Percentiles rank a stretch among this genome's conserved stretches.
Conservation (phyloP, 805 yeast genomes). For the Suhomyces pyralidae region DNA sequence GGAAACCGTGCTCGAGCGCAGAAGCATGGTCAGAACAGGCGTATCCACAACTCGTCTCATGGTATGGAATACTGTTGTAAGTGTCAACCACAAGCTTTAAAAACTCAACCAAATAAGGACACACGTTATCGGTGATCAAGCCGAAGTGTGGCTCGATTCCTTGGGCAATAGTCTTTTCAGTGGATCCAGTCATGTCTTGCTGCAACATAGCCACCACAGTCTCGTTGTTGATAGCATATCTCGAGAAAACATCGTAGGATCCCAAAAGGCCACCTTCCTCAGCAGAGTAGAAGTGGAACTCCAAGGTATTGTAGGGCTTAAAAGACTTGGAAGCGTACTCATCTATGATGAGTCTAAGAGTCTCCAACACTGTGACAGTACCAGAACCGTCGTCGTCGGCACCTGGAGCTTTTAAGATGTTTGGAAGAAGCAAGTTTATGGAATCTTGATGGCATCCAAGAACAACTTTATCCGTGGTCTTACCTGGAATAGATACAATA, state of each 20-base stretch:
- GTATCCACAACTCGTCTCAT: conserved; percentile 80
- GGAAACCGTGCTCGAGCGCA: conserved; percentile 79
- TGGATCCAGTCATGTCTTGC: conserved; percentile 92
- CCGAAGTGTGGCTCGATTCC: conserved; percentile 70
- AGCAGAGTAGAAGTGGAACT: conserved; percentile 93
- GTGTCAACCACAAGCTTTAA: conserved; percentile 56
- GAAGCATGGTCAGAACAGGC: conserved; percentile 94
- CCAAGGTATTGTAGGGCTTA: conserved; percentile 68
- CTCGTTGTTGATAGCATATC: conserved; percentile 43
- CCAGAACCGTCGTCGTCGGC: conserved; percentile 96
- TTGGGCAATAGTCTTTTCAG: conserved; percentile 46
- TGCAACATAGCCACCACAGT: conserved; percentile 81
- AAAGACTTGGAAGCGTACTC: conserved; percentile 30
- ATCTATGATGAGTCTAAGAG: conserved; percentile 59
- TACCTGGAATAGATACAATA: conserved; percentile 62
- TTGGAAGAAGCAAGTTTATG: conserved; percentile 69
- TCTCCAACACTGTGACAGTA: conserved; percentile 72
- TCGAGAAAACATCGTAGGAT: conserved; percentile 69
- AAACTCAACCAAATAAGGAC: conserved; percentile 53
- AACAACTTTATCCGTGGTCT: conserved; percentile 51
- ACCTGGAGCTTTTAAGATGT: conserved; percentile 75
- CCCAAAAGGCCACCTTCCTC: conserved; percentile 93
- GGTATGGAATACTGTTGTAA: conserved; percentile 67
- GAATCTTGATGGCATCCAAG: conserved; percentile 92
- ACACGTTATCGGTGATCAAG: conserved; percentile 70